These are phyloP conservation scores for Aureobasidium sp. DNA, from an alignment of 2,329 filamentous ascomycete species.

Conservation along the genomic window DNA sequence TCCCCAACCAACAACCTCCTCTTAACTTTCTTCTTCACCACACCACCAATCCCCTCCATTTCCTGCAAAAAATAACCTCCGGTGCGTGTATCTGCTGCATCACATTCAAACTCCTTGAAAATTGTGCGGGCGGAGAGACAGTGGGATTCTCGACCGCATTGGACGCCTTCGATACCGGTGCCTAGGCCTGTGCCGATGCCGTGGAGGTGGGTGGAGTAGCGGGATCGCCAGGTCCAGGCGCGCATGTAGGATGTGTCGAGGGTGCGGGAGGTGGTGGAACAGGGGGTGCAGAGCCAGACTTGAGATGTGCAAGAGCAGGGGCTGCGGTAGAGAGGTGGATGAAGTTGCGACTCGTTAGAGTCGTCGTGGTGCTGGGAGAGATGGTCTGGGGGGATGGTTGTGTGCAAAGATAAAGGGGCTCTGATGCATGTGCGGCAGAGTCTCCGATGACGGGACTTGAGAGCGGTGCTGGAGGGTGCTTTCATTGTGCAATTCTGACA, in stretches of 20 bases:
- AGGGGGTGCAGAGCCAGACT: constrained; percentile 81
- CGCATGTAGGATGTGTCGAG: constrained; percentile 50
- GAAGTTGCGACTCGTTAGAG: background rate
- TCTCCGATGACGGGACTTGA: constrained; percentile 70
- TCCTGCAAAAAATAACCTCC: constrained; percentile 78
- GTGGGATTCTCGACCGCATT: constrained; percentile 67
- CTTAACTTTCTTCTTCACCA: constrained; percentile 81
- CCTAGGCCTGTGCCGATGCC: constrained; percentile 81
- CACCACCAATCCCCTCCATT: constrained; percentile 81
- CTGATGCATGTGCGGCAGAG: constrained; percentile 69
- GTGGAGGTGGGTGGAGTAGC: constrained; percentile 66
- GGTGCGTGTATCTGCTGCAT: constrained; percentile 39
- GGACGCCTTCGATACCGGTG: constrained; percentile 78
- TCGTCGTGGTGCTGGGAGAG: too few relatives aligned
- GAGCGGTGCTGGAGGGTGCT: constrained; percentile 56
- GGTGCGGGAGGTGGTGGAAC: constrained; percentile 60
- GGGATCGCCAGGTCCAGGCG: constrained; percentile 83
- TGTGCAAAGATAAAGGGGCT: constrained; percentile 49
- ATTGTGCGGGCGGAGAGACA: constrained; percentile 72
- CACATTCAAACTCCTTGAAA: constrained; percentile 76
- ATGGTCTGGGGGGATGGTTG: too few relatives aligned
- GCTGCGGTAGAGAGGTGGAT: constrained; percentile 27
- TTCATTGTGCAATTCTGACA: constrained; percentile 93
- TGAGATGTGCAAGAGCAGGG: constrained; percentile 52
- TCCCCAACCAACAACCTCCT: constrained; percentile 73